These are phyloP conservation scores for Wickerhamiella dianesei DNA, from an alignment of 805 yeast genomes.

Conservation along the genomic window DNA sequence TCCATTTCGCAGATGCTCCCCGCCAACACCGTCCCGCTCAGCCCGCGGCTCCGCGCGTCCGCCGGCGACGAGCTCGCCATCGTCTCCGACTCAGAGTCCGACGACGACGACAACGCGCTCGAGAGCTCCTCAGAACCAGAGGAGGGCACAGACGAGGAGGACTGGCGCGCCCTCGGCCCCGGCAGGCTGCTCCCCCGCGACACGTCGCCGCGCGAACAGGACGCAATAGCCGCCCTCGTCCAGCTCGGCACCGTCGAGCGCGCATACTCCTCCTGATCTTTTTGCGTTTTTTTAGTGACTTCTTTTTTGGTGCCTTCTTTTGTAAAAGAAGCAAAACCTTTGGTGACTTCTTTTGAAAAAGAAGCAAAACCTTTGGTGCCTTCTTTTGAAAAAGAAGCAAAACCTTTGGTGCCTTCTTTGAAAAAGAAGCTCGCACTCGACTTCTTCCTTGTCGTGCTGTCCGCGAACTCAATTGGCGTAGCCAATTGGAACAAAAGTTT, in stretches of 20 bases:
- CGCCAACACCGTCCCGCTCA: conserved; percentile 23
- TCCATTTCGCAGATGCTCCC: conserved; percentile 19
- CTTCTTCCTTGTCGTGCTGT: too few relatives aligned
- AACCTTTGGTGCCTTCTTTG: too few relatives aligned
- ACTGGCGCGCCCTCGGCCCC: conserved; percentile 88
- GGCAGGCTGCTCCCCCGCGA: conserved; percentile 36
- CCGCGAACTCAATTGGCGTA: too few relatives aligned
- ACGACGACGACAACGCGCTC: conserved; percentile 15
- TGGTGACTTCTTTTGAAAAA: neutral
- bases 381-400: too few relatives aligned
- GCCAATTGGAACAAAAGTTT: too few relatives aligned
- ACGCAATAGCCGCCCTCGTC: conserved; percentile 56
- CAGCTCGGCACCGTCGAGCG: conserved; percentile 31
- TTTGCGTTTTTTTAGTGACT: neutral
- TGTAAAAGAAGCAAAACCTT: too few relatives aligned
- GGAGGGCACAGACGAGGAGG: conserved; percentile 81
- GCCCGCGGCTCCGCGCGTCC: conserved; percentile 21
- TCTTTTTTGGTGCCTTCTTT: too few relatives aligned
- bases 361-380: neutral
- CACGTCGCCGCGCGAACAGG: conserved; percentile 32
- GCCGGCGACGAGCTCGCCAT: conserved; percentile 13
- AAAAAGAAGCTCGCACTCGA: too few relatives aligned
- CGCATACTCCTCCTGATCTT: neutral
- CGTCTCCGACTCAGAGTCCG: conserved; percentile 7
- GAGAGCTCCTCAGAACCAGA: conserved; percentile 1